Conservation (phyloP, 805 yeast genomes). For the Cyberlindnera galapagoensis region DNA sequence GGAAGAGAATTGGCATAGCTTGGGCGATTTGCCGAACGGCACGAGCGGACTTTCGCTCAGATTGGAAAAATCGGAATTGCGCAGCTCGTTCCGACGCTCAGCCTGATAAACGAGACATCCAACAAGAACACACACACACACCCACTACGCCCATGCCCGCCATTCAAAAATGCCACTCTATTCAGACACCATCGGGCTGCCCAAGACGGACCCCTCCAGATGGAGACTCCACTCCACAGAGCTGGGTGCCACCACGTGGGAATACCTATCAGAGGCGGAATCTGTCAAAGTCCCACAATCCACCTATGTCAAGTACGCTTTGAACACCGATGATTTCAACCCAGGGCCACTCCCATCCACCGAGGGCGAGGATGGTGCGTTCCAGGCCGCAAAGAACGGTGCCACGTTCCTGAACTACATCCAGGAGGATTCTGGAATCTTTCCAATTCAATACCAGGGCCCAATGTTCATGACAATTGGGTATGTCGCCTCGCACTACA, state of each 20-base stretch:
- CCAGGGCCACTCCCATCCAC: slow-evolving; percentile 31
- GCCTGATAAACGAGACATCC: too few relatives aligned
- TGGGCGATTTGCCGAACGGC: too few relatives aligned
- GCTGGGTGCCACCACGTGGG: slow-evolving; percentile 81
- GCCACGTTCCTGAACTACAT: slow-evolving; percentile 60
- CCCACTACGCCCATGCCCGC: too few relatives aligned
- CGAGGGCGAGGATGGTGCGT: slow-evolving; percentile 33
- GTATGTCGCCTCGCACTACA: slow-evolving; percentile 67
- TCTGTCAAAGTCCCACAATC: slow-evolving; percentile 39
- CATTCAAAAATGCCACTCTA: slow-evolving; percentile 27
- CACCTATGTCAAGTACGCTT: slow-evolving; percentile 47
- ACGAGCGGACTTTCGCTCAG: too few relatives aligned
- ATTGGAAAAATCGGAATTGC: too few relatives aligned
- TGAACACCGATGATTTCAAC: slow-evolving; percentile 34
- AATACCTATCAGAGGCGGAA: slow-evolving; percentile 36
- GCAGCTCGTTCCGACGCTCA: too few relatives aligned
- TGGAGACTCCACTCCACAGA: slow-evolving; percentile 75
- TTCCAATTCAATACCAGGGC: slow-evolving; percentile 92
- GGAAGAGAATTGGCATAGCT: too few relatives aligned
- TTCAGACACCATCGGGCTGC: slow-evolving; percentile 67
- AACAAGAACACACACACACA: too few relatives aligned
- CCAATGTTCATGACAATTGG: slow-evolving; percentile 98
- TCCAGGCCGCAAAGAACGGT: slow-evolving; percentile 64
- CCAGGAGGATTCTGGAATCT: slow-evolving; percentile 72
- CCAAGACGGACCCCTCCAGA: slow-evolving; percentile 56